phyloP scores from a whole-genome alignment of 1,284 basidiomycete genomes.

The Apiotrichum veenhuisii region DNA sequence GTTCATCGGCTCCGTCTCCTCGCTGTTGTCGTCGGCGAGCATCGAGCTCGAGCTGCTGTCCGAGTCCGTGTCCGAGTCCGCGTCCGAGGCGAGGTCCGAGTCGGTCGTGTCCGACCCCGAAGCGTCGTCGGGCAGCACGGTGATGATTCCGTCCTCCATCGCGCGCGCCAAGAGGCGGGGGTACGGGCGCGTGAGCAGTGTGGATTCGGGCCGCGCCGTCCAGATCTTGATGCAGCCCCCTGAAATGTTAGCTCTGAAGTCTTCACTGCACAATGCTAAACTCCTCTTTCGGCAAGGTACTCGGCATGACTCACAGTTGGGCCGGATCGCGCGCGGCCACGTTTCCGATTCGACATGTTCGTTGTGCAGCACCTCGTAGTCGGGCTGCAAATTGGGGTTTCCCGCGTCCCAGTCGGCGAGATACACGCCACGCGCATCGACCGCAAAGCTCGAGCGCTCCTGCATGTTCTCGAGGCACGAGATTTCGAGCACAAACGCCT shows the following conservation, averaged over 20 bases:
- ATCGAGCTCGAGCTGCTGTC: no score
- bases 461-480: slow-evolving; percentile 5
- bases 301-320: slow-evolving; percentile 6
- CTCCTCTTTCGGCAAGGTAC: no score
- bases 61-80: no score
- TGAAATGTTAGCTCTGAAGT: neutral
- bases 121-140: neutral
- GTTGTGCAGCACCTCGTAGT: neutral
- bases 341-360: neutral
- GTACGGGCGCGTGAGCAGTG: neutral
- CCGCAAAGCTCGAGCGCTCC: neutral
- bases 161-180: neutral
- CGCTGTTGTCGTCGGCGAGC: neutral
- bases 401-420: slow-evolving; percentile 14
- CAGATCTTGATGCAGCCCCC: slow-evolving; percentile 9
- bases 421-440: slow-evolving; percentile 12
- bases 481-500: neutral
- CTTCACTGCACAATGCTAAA: no score
- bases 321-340: slow-evolving; percentile 1
- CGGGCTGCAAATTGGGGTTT: neutral
- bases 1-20: neutral
- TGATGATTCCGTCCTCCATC: neutral
- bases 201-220: slow-evolving; percentile 1
- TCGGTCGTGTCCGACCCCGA: neutral
- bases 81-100: neutral